Conservation (phyloP, 768 basidiomycete species). For the Tulasnella sp. region DNA sequence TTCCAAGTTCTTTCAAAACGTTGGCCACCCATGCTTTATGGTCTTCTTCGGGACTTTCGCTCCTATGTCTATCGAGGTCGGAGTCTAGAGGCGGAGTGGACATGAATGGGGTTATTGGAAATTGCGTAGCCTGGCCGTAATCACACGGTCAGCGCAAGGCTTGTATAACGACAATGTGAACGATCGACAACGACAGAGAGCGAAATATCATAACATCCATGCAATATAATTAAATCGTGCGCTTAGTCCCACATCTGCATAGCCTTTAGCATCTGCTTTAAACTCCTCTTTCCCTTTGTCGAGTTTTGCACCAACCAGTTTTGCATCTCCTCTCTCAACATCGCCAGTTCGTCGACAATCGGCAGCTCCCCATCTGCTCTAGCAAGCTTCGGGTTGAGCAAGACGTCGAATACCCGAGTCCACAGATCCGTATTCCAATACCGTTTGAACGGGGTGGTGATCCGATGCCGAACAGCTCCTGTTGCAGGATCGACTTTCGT, state of each 20-base stretch:
- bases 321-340: conserved; percentile 73
- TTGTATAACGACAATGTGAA: too few species aligned
- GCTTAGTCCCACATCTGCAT: conserved; percentile 27
- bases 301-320: conserved; percentile 77
- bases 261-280: conserved; percentile 77
- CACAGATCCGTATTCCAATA: conserved; percentile 93
- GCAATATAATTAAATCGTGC: too few species aligned
- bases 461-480: conserved; percentile 40
- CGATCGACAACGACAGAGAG: too few species aligned
- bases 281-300: conserved; percentile 52
- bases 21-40: too few species aligned
- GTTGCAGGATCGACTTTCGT: conserved; percentile 36
- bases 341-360: conserved; percentile 53
- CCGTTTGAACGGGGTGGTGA: conserved; percentile 71
- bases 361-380: conserved; percentile 54
- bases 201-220: too few species aligned
- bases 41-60: too few species aligned
- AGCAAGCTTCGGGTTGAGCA: conserved; percentile 71
- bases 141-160: too few species aligned
- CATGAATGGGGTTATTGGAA: too few species aligned
- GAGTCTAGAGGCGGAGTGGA: too few species aligned
- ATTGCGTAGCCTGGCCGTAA: too few species aligned
- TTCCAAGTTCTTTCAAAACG: too few species aligned
- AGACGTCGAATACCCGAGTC: conserved; percentile 68
- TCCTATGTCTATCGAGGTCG: too few species aligned